phyloP scores from a whole-genome alignment of 225 moss, liverwort and hornwort genomes.

The Ulota crispa region DNA sequence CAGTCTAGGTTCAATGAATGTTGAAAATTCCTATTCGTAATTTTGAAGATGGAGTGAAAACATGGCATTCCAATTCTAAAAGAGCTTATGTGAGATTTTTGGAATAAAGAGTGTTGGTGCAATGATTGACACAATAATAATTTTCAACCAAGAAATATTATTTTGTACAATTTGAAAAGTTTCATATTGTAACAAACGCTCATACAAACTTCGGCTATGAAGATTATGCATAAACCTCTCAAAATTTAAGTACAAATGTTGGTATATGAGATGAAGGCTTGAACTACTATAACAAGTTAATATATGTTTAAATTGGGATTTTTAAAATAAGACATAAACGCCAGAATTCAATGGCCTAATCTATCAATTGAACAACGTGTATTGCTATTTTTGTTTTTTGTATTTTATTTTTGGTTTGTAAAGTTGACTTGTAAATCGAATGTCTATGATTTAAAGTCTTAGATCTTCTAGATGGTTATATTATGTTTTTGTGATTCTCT shows the following conservation, averaged over 20 bases:
- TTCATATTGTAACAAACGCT: accelerated
- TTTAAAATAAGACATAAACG: too few relatives aligned
- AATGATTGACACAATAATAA: too few relatives aligned
- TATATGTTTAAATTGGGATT: too few relatives aligned
- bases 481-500: too few relatives aligned
- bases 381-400: too few relatives aligned
- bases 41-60: neutral
- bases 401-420: too few relatives aligned
- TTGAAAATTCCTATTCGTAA: neutral
- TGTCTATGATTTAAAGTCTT: too few relatives aligned
- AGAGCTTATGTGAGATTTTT: neutral
- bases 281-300: neutral
- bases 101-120: neutral
- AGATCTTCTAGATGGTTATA: too few relatives aligned
- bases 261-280: neutral
- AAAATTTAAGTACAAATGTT: neutral
- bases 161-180: neutral
- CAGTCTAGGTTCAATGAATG: neutral
- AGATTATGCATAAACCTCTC: accelerated
- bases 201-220: accelerated
- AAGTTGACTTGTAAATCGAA: too few relatives aligned
- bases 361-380: too few relatives aligned
- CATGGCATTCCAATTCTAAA: accelerated
- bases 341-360: too few relatives aligned
- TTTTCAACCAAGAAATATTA: too few relatives aligned